Base-by-base conservation (phyloP, 2,329 filamentous ascomycete genomes). In the Neopestalotiopsis sp. region DNA sequence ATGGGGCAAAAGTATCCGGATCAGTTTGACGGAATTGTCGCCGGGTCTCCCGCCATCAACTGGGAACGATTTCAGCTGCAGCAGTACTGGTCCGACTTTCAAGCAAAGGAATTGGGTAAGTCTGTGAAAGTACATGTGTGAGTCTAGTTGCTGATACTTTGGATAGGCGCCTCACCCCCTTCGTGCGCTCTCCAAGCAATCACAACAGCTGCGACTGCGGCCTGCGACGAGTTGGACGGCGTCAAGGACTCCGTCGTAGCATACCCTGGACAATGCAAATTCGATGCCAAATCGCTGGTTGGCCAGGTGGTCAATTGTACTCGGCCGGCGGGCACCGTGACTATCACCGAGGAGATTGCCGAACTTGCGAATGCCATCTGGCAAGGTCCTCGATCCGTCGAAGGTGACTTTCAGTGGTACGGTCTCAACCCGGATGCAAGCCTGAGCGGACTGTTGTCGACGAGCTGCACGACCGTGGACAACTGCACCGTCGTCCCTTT, bases 21-120 rank as follows among this genome's bases (percentile, higher is more conserved):
- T 0, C 87, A 89, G 70, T 89, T 88, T 64, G 86, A 90, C 66
- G 87, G 87, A 28, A 82, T 88, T 30, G 76, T 89, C 0, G 87
- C 85, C 2, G 84, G 84, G 1, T 73, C 74, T 13, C 78, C 80
- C 9, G 85, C 85, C 5, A 70, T 80, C 3, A 74, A 76, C 68
- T 81, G 53, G 53, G 24, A 67, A 32, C 28, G 32, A 12, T 61
- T 59, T n/a, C 20, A 30, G 32, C 12, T 61, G 5, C 45, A 61
- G 30, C 56, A 45, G 34, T 61, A 34, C 38, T 67, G 56, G 65
- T 56, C 65, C 4, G 53, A 67, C 28, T 67, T 67, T 30, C 24
- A 42, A 24, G 56, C 45, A 32, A 20, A 67, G 17, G 34, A 40
- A 61, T 32, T 61, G 4, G 53, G 32, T 53, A 45, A 20, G 65